A percentile compares a stretch with the other conserved stretches of the same genome.
Evolutionary conservation across 768 basidiomycete species (phyloP).

Genomic region (Suillus clintonianus): DNA sequence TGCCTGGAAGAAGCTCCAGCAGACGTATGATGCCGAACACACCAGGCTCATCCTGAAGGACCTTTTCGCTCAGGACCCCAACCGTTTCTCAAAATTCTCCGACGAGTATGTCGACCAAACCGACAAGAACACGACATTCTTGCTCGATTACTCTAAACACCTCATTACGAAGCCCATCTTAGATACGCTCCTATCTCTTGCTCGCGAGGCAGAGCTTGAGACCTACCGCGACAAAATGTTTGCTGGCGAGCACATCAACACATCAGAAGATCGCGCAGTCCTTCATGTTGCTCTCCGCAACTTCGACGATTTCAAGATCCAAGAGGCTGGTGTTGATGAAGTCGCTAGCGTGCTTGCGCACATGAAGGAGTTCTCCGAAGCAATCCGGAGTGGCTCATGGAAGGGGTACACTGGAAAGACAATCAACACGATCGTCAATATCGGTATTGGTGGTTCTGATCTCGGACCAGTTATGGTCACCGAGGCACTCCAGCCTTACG

Average conservation of each 20-base stretch:
- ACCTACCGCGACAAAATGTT: slow-evolving; percentile 90
- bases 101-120: slow-evolving; percentile 67
- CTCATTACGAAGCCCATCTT: slow-evolving; percentile 87
- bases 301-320: slow-evolving; percentile 74
- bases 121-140: slow-evolving; percentile 73
- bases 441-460: slow-evolving; percentile 98
- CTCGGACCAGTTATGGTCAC: slow-evolving; percentile 99
- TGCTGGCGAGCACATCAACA: slow-evolving; percentile 95
- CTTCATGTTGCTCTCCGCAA: slow-evolving; percentile 92
- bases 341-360: slow-evolving; percentile 84
- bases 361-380: slow-evolving; percentile 87
- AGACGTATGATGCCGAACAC: slow-evolving; percentile 73
- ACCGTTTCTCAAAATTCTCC: slow-evolving; percentile 86
- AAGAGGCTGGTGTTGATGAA: slow-evolving; percentile 80
- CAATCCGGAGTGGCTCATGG: slow-evolving; percentile 85
- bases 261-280: slow-evolving; percentile 95
- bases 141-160: slow-evolving; percentile 98
- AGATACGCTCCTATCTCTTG: slow-evolving; percentile 73
- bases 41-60: slow-evolving; percentile 83
- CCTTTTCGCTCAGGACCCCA: slow-evolving; percentile 86
- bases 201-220: slow-evolving; percentile 86
- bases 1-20: slow-evolving; percentile 90
- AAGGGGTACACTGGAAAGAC: slow-evolving; percentile 97
- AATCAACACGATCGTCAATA: slow-evolving; percentile 95
- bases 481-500: slow-evolving; percentile 92